Percentiles rank a stretch among this genome's conserved stretches.
Evolutionary conservation across 2,329 filamentous ascomycete species (phyloP).

Genomic region (Talaromyces verruculosus): DNA sequence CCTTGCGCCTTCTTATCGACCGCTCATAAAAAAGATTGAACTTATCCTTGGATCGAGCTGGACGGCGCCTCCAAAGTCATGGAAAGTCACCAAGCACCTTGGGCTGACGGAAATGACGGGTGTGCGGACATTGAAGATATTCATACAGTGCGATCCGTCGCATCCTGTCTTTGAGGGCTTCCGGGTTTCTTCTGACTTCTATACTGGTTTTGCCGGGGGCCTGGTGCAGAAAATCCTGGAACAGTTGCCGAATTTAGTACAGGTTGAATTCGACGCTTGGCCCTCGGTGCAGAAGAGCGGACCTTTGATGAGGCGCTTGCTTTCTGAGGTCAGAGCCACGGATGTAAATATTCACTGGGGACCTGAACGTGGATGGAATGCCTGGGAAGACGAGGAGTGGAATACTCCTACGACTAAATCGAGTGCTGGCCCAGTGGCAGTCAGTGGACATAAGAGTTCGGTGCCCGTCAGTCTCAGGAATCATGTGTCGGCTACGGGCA

Average conservation of each 20-base stretch:
- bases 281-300: slow-evolving; percentile 53
- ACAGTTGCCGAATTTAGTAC: slow-evolving; percentile 48
- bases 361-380: slow-evolving; percentile 41
- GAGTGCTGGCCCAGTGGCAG: background rate
- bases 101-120: slow-evolving; percentile 51
- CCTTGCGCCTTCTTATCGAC: slow-evolving; percentile 53
- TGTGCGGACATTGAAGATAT: slow-evolving; percentile 54
- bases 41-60: slow-evolving; percentile 60
- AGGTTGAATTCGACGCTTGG: slow-evolving; percentile 59
- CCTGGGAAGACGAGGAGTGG: slow-evolving; percentile 28
- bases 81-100: slow-evolving; percentile 52
- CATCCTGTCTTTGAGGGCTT: slow-evolving; percentile 58
- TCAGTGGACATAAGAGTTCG: background rate
- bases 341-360: slow-evolving; percentile 43
- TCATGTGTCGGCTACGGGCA: slow-evolving; percentile 4
- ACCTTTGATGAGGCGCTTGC: slow-evolving; percentile 53
- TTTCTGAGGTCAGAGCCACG: slow-evolving; percentile 35
- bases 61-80: slow-evolving; percentile 56
- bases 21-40: slow-evolving; percentile 54
- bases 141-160: slow-evolving; percentile 58
- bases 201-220: slow-evolving; percentile 56
- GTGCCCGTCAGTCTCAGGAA: background rate
- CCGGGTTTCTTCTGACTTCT: slow-evolving; percentile 56
- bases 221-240: slow-evolving; percentile 53
- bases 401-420: background rate